Evolutionary conservation across 176 grass and related monocot species (phyloP), one percentile per base, ranked within the genome.

Genomic region (Oryza brachyantha): DNA sequence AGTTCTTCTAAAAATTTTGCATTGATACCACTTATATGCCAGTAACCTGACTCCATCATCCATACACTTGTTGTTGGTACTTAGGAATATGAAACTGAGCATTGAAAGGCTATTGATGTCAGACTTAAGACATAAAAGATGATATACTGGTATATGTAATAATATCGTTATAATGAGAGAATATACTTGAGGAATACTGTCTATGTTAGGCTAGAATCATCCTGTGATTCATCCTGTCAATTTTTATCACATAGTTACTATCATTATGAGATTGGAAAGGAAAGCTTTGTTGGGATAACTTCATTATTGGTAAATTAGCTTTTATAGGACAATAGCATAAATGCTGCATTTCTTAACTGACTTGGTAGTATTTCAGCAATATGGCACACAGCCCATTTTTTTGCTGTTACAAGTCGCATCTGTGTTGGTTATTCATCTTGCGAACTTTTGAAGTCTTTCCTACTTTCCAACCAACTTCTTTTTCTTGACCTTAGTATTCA

Each of bases 21-120:
- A 14, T 68, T 74, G 43, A 80, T 57, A 31, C 69, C 26, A 40
- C 4, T 79, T 25, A 61, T 38, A 42, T 80, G 2, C 4, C 7
- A 57, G 42, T 80, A 45, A 46, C 43, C 4, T 84, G 41, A 84
- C 31, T 81, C 17, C n/a, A 43, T 75, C 13, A 75, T 43, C 14
- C 63, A 55, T 75, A 80, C 17, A 46, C 42, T 36, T 83, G 24
- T 36, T 83, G 24, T 43, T 84, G 55, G 14, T 26, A 63, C 29
- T 29, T 84, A 58, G 21, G 27, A 69, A n/a, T 57, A 70, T 76
- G 70, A 8, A 3, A 64, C 21, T 39, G 50, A 73, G 35, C 48
- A 22, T 48, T 78, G 16, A 73, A 73, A 79, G 22, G 19, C 50
- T 54, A 41, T 22, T 52, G 42, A 63, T 88, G 41, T 63, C 32